phyloP scores from a whole-genome alignment of 768 basidiomycete genomes.

The Cystobasidiopsis lactophilus region DNA sequence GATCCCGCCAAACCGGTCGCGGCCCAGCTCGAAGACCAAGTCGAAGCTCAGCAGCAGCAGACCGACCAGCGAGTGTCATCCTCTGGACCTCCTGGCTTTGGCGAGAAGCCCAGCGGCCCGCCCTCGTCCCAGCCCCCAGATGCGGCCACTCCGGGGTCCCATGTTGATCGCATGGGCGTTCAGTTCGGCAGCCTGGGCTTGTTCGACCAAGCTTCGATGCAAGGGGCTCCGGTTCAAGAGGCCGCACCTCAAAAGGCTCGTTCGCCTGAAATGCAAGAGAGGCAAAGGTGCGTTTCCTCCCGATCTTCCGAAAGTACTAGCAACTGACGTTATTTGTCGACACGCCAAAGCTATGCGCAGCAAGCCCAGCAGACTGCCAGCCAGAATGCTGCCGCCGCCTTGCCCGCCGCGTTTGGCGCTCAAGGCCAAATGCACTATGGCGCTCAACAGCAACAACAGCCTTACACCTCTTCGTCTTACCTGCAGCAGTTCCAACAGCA shows the following conservation, averaged over 20 bases:
- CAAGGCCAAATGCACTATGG: no score
- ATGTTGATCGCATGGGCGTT: constrained; percentile 14
- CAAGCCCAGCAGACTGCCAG: no score
- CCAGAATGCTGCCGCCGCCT: no score
- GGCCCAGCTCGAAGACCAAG: constrained; percentile 1
- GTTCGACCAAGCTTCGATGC: constrained; percentile 10
- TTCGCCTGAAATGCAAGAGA: background rate
- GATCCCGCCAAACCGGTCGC: background rate
- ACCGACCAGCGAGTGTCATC: background rate
- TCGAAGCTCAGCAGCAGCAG: background rate
- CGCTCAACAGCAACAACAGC: no score
- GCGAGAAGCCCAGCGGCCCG: no score
- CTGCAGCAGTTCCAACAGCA: no score
- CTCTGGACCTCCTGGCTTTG: no score
- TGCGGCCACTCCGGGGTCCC: background rate
- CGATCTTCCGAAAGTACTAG: no score
- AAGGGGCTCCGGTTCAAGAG: constrained; percentile 1
- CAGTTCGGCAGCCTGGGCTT: constrained; percentile 18
- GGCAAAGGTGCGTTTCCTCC: constrained; percentile 3
- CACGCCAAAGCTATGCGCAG: no score
- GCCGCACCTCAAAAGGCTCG: background rate
- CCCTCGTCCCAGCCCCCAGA: background rate
- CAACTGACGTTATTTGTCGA: no score
- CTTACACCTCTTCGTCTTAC: no score
- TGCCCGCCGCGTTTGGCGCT: no score